A percentile compares a stretch with the other conserved stretches of the same genome.
These are phyloP conservation scores for Colletotrichum caudatum DNA, from an alignment of 2,329 filamentous ascomycete species.

Conservation along the genomic window DNA sequence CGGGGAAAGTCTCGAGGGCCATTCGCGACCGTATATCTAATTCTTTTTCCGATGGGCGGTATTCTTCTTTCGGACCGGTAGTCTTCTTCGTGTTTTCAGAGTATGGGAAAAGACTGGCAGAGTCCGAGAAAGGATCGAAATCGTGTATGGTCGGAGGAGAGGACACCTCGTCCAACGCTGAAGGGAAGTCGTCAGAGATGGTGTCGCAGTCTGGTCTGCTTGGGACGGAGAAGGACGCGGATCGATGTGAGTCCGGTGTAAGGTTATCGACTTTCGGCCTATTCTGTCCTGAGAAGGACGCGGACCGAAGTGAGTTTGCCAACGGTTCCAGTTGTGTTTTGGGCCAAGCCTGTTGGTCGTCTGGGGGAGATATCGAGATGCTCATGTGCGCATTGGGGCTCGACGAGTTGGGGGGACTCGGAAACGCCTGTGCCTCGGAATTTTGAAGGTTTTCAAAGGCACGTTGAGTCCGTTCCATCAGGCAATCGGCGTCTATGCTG, in stretches of 20 bases:
- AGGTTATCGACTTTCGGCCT: conserved; percentile 1
- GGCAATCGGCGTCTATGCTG: not conserved
- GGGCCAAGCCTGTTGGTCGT: not conserved
- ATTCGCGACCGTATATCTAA: not conserved
- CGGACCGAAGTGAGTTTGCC: conserved; percentile 10
- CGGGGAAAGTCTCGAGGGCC: conserved; percentile 15
- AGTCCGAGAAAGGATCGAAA: conserved; percentile 14
- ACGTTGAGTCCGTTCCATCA: not conserved
- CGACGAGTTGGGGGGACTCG: conserved; percentile 19
- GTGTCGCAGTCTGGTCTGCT: not conserved
- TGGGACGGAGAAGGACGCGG: conserved; percentile 25
- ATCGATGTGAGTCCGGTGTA: not conserved
- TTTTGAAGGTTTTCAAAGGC: not conserved
- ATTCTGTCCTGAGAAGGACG: conserved; percentile 24
- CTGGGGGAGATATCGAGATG: conserved; percentile 1
- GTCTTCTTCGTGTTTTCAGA: not conserved
- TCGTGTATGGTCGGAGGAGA: not conserved
- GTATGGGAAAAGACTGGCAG: conserved; percentile 27
- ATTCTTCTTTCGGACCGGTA: not conserved
- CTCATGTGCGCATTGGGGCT: not conserved
- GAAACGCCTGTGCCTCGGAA: conserved; percentile 3
- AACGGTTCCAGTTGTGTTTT: conserved; percentile 9
- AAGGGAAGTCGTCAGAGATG: conserved; percentile 1
- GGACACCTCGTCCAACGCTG: conserved; percentile 10
- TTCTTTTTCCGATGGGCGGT: not conserved